Conservation (phyloP, 176 grass and related monocot genomes). For the Cenchrus purpureus region DNA sequence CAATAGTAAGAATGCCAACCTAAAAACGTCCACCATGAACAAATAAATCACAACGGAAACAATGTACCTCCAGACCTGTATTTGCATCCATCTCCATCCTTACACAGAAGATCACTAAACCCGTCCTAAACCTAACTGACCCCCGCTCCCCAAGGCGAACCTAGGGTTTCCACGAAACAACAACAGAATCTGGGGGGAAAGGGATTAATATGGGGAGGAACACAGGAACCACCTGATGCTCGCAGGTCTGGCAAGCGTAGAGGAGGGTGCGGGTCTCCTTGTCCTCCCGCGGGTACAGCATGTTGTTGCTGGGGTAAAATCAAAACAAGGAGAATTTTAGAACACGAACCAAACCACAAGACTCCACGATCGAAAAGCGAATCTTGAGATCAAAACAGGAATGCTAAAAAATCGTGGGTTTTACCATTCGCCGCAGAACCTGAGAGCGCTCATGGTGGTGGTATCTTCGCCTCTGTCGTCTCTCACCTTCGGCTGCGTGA, state of each 20-base stretch:
- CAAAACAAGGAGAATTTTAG: constrained; percentile 7
- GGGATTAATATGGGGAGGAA: not conserved
- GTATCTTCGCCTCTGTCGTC: not conserved
- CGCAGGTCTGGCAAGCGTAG: constrained; percentile 73
- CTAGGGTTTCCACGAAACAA: constrained; percentile 40
- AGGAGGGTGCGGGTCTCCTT: constrained; percentile 67
- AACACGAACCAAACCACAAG: not conserved
- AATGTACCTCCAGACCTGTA: constrained; percentile 33
- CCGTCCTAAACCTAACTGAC: constrained; percentile 16
- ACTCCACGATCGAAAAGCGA: not conserved
- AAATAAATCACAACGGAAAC: not conserved
- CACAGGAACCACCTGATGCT: constrained; percentile 58
- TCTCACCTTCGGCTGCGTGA: not conserved
- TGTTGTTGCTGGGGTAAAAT: constrained; percentile 72
- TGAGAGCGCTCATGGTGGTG: constrained; percentile 63
- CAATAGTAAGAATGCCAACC: not conserved
- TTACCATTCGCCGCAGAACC: constrained; percentile 78
- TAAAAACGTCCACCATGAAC: constrained; percentile 7
- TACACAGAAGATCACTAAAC: constrained; percentile 34
- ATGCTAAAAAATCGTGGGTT: not conserved
- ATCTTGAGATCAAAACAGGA: not conserved
- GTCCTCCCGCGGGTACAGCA: constrained; percentile 86
- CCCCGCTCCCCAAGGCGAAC: not conserved
- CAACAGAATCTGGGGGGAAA: constrained; percentile 20
- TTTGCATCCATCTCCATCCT: not conserved